Evolutionary conservation across 306 rosid genomes (phyloP).

Genomic region (Gastrolobium villosum): DNA sequence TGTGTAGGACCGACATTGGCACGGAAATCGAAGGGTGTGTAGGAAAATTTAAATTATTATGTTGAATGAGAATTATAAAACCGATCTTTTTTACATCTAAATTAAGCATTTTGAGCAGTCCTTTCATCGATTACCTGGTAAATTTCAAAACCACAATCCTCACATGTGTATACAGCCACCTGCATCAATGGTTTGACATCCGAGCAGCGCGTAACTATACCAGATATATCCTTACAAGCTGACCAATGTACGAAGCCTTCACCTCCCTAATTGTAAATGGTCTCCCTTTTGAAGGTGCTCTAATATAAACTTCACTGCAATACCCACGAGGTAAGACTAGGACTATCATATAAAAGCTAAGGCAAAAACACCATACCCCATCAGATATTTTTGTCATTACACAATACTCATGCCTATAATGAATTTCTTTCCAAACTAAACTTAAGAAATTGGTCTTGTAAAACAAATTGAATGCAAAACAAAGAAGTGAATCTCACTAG

Average conservation of each 20-base stretch:
- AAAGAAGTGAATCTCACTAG: constrained; percentile 62
- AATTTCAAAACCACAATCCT: constrained; percentile 98
- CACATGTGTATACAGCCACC: constrained; percentile 98
- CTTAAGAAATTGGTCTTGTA: background rate
- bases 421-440: constrained; percentile 9
- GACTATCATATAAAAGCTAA: constrained; percentile 9
- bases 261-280: constrained; percentile 98
- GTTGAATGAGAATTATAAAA: too few species aligned
- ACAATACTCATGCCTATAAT: background rate
- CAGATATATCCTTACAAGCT: constrained; percentile 93
- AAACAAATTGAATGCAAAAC: background rate
- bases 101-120: constrained; percentile 15
- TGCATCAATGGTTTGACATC: constrained; percentile 98
- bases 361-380: background rate
- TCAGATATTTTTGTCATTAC: background rate
- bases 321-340: constrained; percentile 34
- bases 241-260: constrained; percentile 94
- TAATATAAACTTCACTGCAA: constrained; percentile 92
- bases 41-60: too few species aligned
- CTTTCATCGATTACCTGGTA: constrained; percentile 76
- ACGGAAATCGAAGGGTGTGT: too few species aligned
- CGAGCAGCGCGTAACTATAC: constrained; percentile 94
- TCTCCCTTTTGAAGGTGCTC: constrained; percentile 84
- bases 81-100: background rate
- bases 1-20: too few species aligned